Percentiles rank a stretch among this genome's conserved stretches.
Evolutionary conservation across 768 basidiomycete genomes (phyloP).

Genomic region (Panaeolus papilionaceus): DNA sequence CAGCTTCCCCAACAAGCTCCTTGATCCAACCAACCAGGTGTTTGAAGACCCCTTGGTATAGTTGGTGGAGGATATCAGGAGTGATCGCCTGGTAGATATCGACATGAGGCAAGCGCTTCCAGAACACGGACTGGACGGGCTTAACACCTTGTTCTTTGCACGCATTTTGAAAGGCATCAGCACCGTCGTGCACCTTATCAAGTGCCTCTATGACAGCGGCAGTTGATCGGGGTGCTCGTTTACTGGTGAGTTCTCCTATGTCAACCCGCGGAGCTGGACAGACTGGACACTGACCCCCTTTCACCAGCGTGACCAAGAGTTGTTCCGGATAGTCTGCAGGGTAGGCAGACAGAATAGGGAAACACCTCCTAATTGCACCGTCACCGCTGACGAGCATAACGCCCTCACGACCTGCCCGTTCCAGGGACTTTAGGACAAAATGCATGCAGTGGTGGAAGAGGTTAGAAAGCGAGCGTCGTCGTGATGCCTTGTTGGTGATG

Average conservation of each 20-base stretch:
- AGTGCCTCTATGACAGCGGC: slow-evolving; percentile 29
- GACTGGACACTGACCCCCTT: slow-evolving; percentile 34
- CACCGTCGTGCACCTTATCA: slow-evolving; percentile 30
- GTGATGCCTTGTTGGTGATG: slow-evolving; percentile 31
- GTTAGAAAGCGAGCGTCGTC: slow-evolving; percentile 30
- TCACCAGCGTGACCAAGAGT: slow-evolving; percentile 37
- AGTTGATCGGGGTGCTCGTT: slow-evolving; percentile 21
- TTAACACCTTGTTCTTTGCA: slow-evolving; percentile 32
- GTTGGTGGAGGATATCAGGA: slow-evolving; percentile 54
- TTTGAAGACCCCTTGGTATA: slow-evolving; percentile 53
- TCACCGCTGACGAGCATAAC: slow-evolving; percentile 39
- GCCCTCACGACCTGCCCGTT: slow-evolving; percentile 31
- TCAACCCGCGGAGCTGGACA: slow-evolving; percentile 29
- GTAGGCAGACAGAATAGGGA: slow-evolving; percentile 47
- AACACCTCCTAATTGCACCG: slow-evolving; percentile 34
- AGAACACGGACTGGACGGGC: slow-evolving; percentile 43
- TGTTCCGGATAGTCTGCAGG: slow-evolving; percentile 54
- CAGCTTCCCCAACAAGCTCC: slow-evolving; percentile 25
- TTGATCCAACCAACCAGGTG: slow-evolving; percentile 45
- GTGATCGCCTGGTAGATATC: slow-evolving; percentile 48
- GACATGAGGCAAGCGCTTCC: slow-evolving; percentile 43
- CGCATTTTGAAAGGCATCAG: slow-evolving; percentile 20
- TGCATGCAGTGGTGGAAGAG: slow-evolving; percentile 46
- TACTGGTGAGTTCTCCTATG: slow-evolving; percentile 24
- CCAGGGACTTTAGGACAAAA: slow-evolving; percentile 37